Base-by-base conservation (phyloP, 2,329 filamentous ascomycete genomes). In the Pseudogymnoascus sp. region DNA sequence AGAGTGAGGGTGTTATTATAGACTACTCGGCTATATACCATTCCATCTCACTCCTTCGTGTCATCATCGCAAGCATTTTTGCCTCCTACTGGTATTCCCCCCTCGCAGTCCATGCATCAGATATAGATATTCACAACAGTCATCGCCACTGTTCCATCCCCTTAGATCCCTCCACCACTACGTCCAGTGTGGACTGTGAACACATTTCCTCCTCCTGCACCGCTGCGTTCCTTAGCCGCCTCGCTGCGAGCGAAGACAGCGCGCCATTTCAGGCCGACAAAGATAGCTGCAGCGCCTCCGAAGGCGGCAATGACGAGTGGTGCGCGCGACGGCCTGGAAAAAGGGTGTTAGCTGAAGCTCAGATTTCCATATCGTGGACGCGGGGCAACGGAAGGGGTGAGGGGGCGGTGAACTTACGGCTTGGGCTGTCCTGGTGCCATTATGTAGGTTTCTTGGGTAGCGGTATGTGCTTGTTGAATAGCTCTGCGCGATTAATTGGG, bases 171-270 rank as follows among this genome's bases (percentile, higher is more conserved):
- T 12, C 47, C 39, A 71, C 70, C 70, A 63, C 70, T 72, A 65
- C 70, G 59, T 34, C 67, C 67, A 35, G 69, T 60, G 16, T 63
- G 67, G 28, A 72, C 70, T 12, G 64, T 60, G 28, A 67, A 71
- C 9, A 32, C 47, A 41, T 71, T 68, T 11, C 61, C 62, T 20
- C 66, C 64, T 28, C 68, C 68, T 35, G 61, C 62, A 11, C 64
- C 62, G 22, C 62, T 63, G 6, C 68, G 67, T 30, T 65, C 67
- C 65, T 72, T 72, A 5, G 69, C 70, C 3, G 65, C 70, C 60
- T 72, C 70, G 64, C 69, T 70, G 38, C 69, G 64, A 18, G 66
- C 62, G 61, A 71, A 60, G 3, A 72, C 70, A 6, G 70, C 70
- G 20, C 64, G 63, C 67, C 69, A 72, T 63, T 72, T 72, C 61